Evolutionary conservation across 1,284 basidiomycete genomes (phyloP).

Genomic region (Xerocomus minutiporus): DNA sequence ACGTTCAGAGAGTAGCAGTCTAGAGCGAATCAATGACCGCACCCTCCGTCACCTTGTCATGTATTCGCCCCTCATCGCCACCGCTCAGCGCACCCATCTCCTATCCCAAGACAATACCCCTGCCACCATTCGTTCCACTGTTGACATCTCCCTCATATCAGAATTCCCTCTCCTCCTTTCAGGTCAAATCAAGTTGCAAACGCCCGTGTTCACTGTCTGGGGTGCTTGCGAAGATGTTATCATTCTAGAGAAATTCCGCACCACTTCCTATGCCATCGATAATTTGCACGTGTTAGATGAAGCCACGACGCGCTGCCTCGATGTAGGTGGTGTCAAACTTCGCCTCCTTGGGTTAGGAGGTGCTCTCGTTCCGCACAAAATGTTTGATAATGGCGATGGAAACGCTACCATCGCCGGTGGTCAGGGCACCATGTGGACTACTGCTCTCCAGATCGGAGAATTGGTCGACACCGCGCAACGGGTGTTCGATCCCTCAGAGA

Average conservation of each 20-base stretch:
- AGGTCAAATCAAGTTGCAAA: slow-evolving; percentile 81
- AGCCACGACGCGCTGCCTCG: slow-evolving; percentile 84
- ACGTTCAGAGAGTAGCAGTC: slow-evolving; percentile 64
- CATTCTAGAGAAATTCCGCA: slow-evolving; percentile 89
- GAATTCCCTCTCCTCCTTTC: slow-evolving; percentile 91
- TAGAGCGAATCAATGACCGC: slow-evolving; percentile 89
- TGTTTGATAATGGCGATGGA: slow-evolving; percentile 96
- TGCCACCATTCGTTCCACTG: slow-evolving; percentile 56
- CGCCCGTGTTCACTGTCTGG: slow-evolving; percentile 96
- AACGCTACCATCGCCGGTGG: slow-evolving; percentile 95
- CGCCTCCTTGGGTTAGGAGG: slow-evolving; percentile 93
- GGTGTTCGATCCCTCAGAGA: slow-evolving; percentile 90
- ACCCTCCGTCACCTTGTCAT: slow-evolving; percentile 94
- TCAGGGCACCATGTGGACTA: slow-evolving; percentile 99
- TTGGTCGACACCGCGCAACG: slow-evolving; percentile 96
- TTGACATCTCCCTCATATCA: slow-evolving; percentile 75
- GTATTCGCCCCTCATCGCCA: slow-evolving; percentile 94
- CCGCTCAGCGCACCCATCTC: slow-evolving; percentile 76
- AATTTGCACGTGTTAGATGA: slow-evolving; percentile 94
- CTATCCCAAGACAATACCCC: slow-evolving; percentile 64
- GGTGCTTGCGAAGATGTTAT: slow-evolving; percentile 96
- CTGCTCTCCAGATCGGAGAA: slow-evolving; percentile 95
- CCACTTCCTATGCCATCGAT: slow-evolving; percentile 75
- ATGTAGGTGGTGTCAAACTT: slow-evolving; percentile 91
- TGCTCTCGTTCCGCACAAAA: slow-evolving; percentile 92